Evolutionary conservation across 2,329 filamentous ascomycete genomes (phyloP), one percentile per base, ranked within the genome.

Genomic region (Aspergillus sclerotialis): DNA sequence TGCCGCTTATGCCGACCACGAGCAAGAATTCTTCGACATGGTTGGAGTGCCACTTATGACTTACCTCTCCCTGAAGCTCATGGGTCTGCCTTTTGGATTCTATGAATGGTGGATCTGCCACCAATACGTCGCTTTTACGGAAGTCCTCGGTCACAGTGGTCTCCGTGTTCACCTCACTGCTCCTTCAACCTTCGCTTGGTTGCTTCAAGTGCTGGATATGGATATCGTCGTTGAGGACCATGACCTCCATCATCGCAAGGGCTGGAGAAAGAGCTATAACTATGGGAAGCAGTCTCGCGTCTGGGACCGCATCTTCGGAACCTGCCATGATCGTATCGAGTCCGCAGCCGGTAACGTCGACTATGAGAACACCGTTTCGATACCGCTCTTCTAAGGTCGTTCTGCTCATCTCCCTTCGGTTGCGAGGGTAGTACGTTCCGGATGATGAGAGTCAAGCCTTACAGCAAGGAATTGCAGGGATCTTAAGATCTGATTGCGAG

Each of bases 81-180:
- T 33, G 3, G 31, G 31, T 9, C 9, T 33, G 13, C 31, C 31
- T 15, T 25, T 33, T 15, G n/a, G 15, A 4, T 33, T 33, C 15
- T 33, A 33, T 16, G 31, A 33, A 13, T 33, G 21, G 31, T 33
- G 31, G 31, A 14, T 33, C 23, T 33, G 31, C 31, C 31, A 33
- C 15, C 13, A 33, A 26, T 33, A 33, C 15, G 31, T 33, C 27
- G 31, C 31, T 6, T 33, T 33, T 27, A 15, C 31, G 5, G 31
- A 33, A 23, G 31, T 33, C 23, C 27, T 23, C 14, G 31, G 31
- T 2, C 31, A 33, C 24, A 33, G 31, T 18, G 31, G 31, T 9
- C 10, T 33, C 16, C 23, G 31, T 7, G 8, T 27, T n/a, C 31
- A 33, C 16, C 10, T 33, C 14, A 27, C 31, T 4, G 31, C 18